Evolutionary conservation across 1,284 basidiomycete genomes (phyloP).

Genomic region (Ceratobasidium sp.): DNA sequence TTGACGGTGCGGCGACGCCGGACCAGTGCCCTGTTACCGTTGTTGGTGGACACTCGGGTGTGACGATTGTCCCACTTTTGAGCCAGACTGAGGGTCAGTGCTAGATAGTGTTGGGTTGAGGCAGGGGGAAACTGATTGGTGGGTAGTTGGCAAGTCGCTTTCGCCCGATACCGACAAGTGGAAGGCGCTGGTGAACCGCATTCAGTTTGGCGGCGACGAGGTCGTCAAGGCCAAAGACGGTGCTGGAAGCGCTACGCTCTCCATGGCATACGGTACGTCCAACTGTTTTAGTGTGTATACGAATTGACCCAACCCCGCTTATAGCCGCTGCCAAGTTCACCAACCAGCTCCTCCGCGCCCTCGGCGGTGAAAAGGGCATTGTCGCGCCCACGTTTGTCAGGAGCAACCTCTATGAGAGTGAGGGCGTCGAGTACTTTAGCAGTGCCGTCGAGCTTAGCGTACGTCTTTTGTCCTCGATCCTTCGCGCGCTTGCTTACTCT

Average conservation of each 20-base stretch:
- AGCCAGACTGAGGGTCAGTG: constrained; percentile 71
- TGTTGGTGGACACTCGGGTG: constrained; percentile 95
- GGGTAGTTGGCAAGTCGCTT: constrained; percentile 64
- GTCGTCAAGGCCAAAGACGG: constrained; percentile 93
- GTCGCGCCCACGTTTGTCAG: constrained; percentile 87
- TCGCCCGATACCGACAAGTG: constrained; percentile 67
- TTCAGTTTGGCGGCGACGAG: constrained; percentile 96
- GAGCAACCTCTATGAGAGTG: constrained; percentile 60
- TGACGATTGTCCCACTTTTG: constrained; percentile 95
- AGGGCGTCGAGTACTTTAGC: constrained; percentile 82
- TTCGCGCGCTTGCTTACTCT: constrained; percentile 38
- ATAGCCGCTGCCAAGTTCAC: constrained; percentile 86
- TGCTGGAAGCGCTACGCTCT: constrained; percentile 83
- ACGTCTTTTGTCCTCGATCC: constrained; percentile 52
- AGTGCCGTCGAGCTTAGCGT: constrained; percentile 90
- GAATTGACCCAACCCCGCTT: background rate
- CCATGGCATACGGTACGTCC: constrained; percentile 76
- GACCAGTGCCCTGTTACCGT: constrained; percentile 81
- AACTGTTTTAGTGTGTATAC: background rate
- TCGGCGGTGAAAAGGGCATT: constrained; percentile 86
- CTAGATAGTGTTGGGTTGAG: background rate
- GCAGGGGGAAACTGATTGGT: background rate
- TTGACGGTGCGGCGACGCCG: constrained; percentile 63
- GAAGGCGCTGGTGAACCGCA: constrained; percentile 79
- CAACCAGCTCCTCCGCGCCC: constrained; percentile 78